Percentiles rank a stretch among this genome's conserved stretches.
These are phyloP conservation scores for Colletotrichum destructivum DNA, from an alignment of 2,329 filamentous ascomycete species.

Conservation along the genomic window DNA sequence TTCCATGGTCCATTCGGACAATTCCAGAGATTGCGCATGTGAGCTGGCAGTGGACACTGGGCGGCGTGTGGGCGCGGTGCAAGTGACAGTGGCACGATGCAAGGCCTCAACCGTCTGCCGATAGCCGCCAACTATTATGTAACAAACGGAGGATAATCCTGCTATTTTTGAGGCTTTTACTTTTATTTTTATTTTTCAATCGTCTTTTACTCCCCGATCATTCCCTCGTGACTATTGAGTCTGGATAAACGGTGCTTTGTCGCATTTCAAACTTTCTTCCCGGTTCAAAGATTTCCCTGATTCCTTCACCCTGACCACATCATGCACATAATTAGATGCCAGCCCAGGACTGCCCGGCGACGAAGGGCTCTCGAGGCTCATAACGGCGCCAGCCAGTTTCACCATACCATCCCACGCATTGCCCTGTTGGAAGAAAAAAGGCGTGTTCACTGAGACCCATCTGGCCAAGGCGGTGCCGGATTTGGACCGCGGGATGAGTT, in stretches of 20 bases:
- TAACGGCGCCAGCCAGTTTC: conserved; percentile 10
- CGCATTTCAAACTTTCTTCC: background rate
- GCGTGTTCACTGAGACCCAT: background rate
- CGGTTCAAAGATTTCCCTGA: background rate
- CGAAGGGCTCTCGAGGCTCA: background rate
- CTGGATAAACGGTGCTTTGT: background rate
- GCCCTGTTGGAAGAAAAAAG: background rate
- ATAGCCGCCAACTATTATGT: conserved; percentile 4
- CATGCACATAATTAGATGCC: conserved; percentile 26
- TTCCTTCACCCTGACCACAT: conserved; percentile 31
- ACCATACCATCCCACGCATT: conserved; percentile 18
- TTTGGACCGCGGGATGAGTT: background rate
- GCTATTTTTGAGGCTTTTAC: background rate
- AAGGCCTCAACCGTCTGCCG: conserved; percentile 8
- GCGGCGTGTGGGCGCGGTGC: conserved; percentile 7
- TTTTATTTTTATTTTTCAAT: background rate
- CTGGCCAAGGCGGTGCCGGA: background rate
- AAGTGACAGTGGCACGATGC: conserved; percentile 11
- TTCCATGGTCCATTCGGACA: background rate
- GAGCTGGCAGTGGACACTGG: conserved; percentile 20
- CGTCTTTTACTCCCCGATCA: background rate
- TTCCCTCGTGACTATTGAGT: background rate
- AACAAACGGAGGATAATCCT: background rate
- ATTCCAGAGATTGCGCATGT: conserved; percentile 13
- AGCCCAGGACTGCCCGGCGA: conserved; percentile 22